Percentiles rank a stretch among this genome's conserved stretches.
These are phyloP conservation scores for Extremus antarcticus DNA, from an alignment of 495 filamentous ascomycete genomes.

Conservation along the genomic window DNA sequence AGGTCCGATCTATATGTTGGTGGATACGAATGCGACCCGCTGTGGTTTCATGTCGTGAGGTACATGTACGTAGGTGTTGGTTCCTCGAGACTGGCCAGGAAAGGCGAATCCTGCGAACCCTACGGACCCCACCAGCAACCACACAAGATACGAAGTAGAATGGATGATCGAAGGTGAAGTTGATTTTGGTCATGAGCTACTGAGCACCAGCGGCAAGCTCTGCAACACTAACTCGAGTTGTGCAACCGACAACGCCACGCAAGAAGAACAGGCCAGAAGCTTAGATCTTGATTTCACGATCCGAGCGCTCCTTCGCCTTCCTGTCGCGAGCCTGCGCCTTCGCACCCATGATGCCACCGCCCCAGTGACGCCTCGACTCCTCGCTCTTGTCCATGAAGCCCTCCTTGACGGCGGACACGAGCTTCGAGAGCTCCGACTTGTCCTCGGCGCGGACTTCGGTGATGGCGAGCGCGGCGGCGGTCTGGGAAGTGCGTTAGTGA, in stretches of 20 bases:
- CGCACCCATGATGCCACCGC: slow-evolving; percentile 98
- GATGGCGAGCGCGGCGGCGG: slow-evolving; percentile 87
- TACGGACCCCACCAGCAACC: no score
- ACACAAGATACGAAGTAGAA: no score
- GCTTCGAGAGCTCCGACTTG: slow-evolving; percentile 94
- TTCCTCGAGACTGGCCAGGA: no score
- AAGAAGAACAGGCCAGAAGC: background rate
- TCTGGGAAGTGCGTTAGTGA: slow-evolving; percentile 41
- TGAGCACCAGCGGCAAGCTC: no score
- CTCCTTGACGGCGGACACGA: slow-evolving; percentile 93
- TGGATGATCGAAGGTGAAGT: no score
- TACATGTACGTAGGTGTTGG: no score
- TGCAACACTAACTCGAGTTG: no score
- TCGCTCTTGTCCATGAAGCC: slow-evolving; percentile 94
- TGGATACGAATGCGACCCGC: background rate
- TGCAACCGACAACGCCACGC: background rate
- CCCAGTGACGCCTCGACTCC: slow-evolving; percentile 88
- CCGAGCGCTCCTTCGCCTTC: slow-evolving; percentile 94
- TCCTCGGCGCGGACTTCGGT: slow-evolving; percentile 96
- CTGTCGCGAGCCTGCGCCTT: slow-evolving; percentile 88
- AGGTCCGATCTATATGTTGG: no score
- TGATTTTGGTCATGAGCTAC: no score
- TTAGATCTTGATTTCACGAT: slow-evolving; percentile 92
- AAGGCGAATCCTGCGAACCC: no score
- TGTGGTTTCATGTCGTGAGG: no score